Base-by-base conservation (phyloP, 371 early-diverging fungal genomes). In the Mortierella polycephala region DNA sequence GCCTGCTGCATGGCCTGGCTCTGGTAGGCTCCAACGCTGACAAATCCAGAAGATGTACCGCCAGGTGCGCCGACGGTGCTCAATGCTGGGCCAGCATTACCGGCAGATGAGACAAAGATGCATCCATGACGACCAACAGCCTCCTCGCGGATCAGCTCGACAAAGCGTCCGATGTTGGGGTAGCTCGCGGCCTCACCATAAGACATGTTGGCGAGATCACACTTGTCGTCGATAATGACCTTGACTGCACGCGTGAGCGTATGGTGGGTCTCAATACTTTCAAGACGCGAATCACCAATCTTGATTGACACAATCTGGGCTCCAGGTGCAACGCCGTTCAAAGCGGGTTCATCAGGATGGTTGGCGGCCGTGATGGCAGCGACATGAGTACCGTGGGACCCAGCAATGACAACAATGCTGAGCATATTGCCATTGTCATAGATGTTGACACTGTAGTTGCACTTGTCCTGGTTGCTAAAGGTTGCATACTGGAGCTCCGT, bases 201-300 rank as follows among this genome's bases (percentile, higher is more conserved):
- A 39, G 94, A 94, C 90, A 98, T 96, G 84, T 98, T 98, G 59
- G 96, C 97, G n/a, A 98, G 84, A 69, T 97, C 96, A 12, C 88
- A 87, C 73, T 92, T 91, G 74, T 93, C 84, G 68, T 88, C 91
- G 39, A 88, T 89, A 57, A 90, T 86, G 71, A 94, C 94, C 40
- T 86, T 87, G 37, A 91, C 92, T 1, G 97, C 96, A 64, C 98
- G 91, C 9, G 93, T 91, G 42, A 98, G 85, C 1, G 91, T 95
- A 14, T 90, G 85, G 10, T 94, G 93, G 7, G 97, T 96, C 71
- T 98, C 98, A 91, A 96, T 92, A 41, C 64, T 81, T n/a, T 83
- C 90, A 14, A 96, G 84, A 41, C 96, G 92, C 37, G 88, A 87
- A 73, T 98, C 97, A 40, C 97, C 97, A 81, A 98, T 96, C 74